Conservation (phyloP, 2,329 filamentous ascomycete species). For the Cylindrodendrum hubeiense region DNA sequence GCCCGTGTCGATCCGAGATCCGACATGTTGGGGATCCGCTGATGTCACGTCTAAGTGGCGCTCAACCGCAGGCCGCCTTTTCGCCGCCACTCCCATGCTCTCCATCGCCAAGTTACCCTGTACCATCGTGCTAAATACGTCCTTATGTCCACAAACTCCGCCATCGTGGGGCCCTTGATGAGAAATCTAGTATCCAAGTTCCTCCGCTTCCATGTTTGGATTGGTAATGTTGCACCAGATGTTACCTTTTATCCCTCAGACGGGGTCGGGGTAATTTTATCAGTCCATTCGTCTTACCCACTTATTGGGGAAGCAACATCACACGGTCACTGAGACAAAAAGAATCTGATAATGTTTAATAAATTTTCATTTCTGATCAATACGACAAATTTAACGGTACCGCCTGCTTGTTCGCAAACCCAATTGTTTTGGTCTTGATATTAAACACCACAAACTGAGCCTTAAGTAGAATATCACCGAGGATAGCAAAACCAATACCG, state of each 20-base stretch:
- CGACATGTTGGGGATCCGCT: constrained; percentile 31
- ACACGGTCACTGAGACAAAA: too few species aligned
- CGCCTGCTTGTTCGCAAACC: constrained; percentile 55
- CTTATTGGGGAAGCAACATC: too few species aligned
- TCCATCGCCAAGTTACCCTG: constrained; percentile 4
- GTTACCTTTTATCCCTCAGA: background rate
- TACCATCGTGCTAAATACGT: background rate
- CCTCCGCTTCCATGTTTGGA: background rate
- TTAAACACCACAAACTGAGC: constrained; percentile 59
- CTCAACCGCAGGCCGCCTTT: constrained; percentile 19
- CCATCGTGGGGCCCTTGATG: background rate
- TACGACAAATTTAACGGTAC: background rate
- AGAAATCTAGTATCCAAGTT: background rate
- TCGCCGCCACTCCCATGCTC: constrained; percentile 1
- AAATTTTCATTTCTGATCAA: background rate
- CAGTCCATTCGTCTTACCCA: too few species aligned
- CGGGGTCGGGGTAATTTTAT: background rate
- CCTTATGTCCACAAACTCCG: constrained; percentile 23
- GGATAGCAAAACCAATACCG: constrained; percentile 52
- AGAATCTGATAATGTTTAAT: background rate
- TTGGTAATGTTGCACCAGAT: constrained; percentile 21
- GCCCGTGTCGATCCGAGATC: constrained; percentile 10
- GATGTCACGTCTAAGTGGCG: constrained; percentile 36
- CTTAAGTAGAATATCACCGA: constrained; percentile 58
- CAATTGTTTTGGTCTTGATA: constrained; percentile 46